Evolutionary conservation across 805 yeast species (phyloP), one percentile per base, ranked within the genome.

Genomic region (Myxozyma monticola): DNA sequence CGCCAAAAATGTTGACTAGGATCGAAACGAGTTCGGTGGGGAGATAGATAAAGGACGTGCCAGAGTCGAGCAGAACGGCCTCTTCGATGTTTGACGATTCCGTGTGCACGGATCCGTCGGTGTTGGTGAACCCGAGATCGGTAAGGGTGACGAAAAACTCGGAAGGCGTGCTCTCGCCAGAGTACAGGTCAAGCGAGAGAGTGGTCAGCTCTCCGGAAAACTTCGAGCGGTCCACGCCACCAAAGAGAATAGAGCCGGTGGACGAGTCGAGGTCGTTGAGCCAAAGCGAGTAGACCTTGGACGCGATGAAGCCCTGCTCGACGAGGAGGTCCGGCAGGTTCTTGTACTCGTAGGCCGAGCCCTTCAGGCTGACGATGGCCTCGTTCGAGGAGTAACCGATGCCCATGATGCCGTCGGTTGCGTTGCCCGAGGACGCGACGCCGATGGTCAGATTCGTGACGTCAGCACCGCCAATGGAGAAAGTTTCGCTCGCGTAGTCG

Each of bases 291-390:
- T 83, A 85, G 1, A 78, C 79, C 28, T 71, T 71, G 41, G 74
- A 71, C 33, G 72, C 62, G 56, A 81, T 84, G 40, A 74, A 60
- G 0, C 90, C 90, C 43, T 76, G 75, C 28, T 70, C 63, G 43
- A 75, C 80, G 71, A 88, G 67, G 51, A 76, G 76, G 47, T 73
- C 58, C 0, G 96, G 96, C 49, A 87, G 69, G 65, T 88, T 87
- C 47, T 76, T 73, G 67, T 87, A 87, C 46, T 47, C 40, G 37
- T 36, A 24, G 7, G 65, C 65, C 4, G 46, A 15, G 20, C 51
- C 57, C 20, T 45, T 18, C 28, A 44, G 18, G 66, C 60, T 50
- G 4, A 60, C 54, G 30, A 53, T 28, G 8, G 68, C 64, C 52
- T 68, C 73, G 30, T 62, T 60, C 8, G 63, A 63, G 5, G 71